Evolutionary conservation across 768 basidiomycete genomes (phyloP), one percentile per base, ranked within the genome.

Genomic region (Cystoderma amianthinum): DNA sequence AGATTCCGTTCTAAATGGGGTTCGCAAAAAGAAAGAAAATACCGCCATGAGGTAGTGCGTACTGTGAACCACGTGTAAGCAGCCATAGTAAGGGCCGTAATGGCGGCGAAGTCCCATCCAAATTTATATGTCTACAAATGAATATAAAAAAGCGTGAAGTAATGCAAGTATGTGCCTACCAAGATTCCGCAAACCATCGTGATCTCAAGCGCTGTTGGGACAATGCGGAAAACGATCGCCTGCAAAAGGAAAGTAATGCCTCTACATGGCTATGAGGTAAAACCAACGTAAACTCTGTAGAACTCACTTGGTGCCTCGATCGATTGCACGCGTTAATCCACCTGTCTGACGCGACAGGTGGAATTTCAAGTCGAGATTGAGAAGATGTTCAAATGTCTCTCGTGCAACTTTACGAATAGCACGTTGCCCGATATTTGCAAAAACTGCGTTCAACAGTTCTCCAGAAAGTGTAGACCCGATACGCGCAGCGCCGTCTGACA

Each of bases 61-160:
- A 99, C 82, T 1, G 96, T 99, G 57, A 95, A 99, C 93, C 93
- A 97, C 0, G 92, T 88, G 57, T 99, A 99, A 3, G 85, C 78
- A 2, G 74, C 85, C 72, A 99, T 80, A 0, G 95, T 89, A 1
- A 76, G 60, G 1, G 79, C 72, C 0, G 94, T 97, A 34, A 98
- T 80, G 2, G 86, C 90, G 3, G 96, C 95, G 61, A 94, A 99
- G 57, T 96, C 85, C 85, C 86, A 92, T 6, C 96, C 96, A 54
- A 96, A 99, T 57, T 97, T 95, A 54, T 89, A 98, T 2, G 91
- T 94, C 93, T 96, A 39, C 28, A 37, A 23, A 33, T 24, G 25
- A 28, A 28, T n/a, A n/a, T 37, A 35, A 48, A 16, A 47, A 20
- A 25, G 35, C 22, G 19, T 17, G 20, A 4, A 18, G 18, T 36